These are phyloP conservation scores for Lophiotrema nucula DNA, from an alignment of 495 filamentous ascomycete species.

Conservation along the genomic window DNA sequence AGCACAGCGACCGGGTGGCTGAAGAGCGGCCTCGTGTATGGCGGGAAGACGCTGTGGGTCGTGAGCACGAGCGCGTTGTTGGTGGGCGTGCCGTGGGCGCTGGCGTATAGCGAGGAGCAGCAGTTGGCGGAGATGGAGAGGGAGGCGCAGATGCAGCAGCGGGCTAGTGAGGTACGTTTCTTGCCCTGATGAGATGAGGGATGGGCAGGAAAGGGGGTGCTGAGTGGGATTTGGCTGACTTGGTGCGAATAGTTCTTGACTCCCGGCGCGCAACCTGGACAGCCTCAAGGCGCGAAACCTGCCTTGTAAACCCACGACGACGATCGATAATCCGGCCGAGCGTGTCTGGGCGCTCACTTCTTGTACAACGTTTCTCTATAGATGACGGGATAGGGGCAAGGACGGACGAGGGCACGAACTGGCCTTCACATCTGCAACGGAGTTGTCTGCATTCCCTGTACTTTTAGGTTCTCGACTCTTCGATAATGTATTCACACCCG, in stretches of 20 bases:
- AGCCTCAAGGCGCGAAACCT: constrained; percentile 12
- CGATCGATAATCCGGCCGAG: neutral
- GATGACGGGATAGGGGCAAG: neutral
- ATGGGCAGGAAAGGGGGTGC: neutral
- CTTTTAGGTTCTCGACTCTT: constrained; percentile 28
- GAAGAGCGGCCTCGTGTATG: constrained; percentile 61
- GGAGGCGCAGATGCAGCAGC: constrained; percentile 89
- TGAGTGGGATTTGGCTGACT: neutral
- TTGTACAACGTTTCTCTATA: constrained; percentile 18
- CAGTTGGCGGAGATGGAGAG: constrained; percentile 93
- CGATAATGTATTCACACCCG: constrained; percentile 7
- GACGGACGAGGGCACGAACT: neutral
- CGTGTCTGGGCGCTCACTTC: constrained; percentile 1
- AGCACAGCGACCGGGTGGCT: constrained; percentile 57
- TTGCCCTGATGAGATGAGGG: neutral
- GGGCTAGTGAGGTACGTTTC: constrained; percentile 65
- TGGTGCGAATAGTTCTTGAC: constrained; percentile 24
- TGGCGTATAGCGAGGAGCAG: constrained; percentile 93
- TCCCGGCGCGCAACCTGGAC: constrained; percentile 2
- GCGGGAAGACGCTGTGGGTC: constrained; percentile 83
- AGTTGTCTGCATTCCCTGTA: constrained; percentile 18
- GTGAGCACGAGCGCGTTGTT: constrained; percentile 83
- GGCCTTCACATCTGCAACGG: neutral
- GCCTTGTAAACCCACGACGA: constrained; percentile 7
- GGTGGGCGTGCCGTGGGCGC: constrained; percentile 86